A percentile compares a stretch with the other conserved stretches of the same genome.
These are phyloP conservation scores for Pythium oligandrum DNA, from an alignment of 352 stramenopile genomes.

Conservation along the genomic window DNA sequence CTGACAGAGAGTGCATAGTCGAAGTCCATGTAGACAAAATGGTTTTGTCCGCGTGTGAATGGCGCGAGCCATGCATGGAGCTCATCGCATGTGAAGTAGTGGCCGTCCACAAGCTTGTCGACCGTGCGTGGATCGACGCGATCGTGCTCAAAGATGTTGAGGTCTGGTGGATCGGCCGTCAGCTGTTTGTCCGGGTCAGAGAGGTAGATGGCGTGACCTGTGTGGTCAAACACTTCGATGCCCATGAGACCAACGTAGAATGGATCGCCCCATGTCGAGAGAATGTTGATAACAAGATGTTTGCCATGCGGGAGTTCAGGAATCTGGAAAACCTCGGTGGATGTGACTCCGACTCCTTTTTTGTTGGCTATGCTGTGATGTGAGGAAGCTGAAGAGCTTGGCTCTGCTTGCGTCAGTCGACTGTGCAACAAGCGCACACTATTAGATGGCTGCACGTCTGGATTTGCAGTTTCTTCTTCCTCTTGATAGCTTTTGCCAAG, in stretches of 20 bases:
- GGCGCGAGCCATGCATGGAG: slow-evolving; percentile 87
- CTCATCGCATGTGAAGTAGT: slow-evolving; percentile 86
- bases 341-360: not conserved
- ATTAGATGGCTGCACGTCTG: no score
- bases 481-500: not conserved
- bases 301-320: slow-evolving; percentile 65
- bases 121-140: slow-evolving; percentile 71
- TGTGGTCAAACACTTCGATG: slow-evolving; percentile 86
- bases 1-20: slow-evolving; percentile 72
- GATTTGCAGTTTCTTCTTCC: no score
- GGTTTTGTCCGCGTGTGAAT: slow-evolving; percentile 68
- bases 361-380: no score
- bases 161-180: slow-evolving; percentile 65
- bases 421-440: no score
- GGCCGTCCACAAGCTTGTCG: slow-evolving; percentile 87
- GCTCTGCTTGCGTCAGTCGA: no score
- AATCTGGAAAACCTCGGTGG: slow-evolving; percentile 53
- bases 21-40: slow-evolving; percentile 77
- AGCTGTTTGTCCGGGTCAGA: slow-evolving; percentile 66
- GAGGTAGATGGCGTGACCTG: slow-evolving; percentile 56
- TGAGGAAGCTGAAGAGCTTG: no score
- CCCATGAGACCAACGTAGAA: slow-evolving; percentile 90
- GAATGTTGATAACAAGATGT: slow-evolving; percentile 76
- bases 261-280: slow-evolving; percentile 87
- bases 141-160: slow-evolving; percentile 81